A percentile compares a stretch with the other conserved stretches of the same genome.
Conservation (phyloP, 2,329 filamentous ascomycete genomes). For the Trichoderma cornu-damae region DNA sequence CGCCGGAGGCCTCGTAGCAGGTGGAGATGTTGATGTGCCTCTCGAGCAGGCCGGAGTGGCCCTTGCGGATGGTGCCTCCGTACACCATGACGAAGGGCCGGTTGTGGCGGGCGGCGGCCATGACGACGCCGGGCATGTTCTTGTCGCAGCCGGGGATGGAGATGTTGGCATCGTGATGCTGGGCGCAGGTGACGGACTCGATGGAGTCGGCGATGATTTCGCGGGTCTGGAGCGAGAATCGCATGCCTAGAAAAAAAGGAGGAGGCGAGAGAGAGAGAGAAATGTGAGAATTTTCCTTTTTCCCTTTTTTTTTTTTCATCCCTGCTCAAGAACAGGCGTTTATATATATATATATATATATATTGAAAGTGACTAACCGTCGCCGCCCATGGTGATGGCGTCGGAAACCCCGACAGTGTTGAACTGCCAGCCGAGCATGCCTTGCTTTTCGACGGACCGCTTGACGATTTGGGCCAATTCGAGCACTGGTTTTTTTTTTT, state of each 20-base stretch:
- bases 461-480: slow-evolving; percentile 88
- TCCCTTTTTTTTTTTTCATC: too few relatives aligned
- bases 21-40: slow-evolving; percentile 82
- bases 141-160: slow-evolving; percentile 93
- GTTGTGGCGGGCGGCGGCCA: slow-evolving; percentile 88
- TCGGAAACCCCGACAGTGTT: slow-evolving; percentile 87
- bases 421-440: slow-evolving; percentile 92
- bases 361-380: slow-evolving; percentile 50
- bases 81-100: slow-evolving; percentile 94
- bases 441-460: slow-evolving; percentile 69
- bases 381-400: slow-evolving; percentile 91
- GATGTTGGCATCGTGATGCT: slow-evolving; percentile 90
- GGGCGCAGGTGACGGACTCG: slow-evolving; percentile 86
- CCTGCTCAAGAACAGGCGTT: too few relatives aligned
- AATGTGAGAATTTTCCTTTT: neutral
- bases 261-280: too few relatives aligned
- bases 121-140: slow-evolving; percentile 92
- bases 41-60: slow-evolving; percentile 71
- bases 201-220: slow-evolving; percentile 94
- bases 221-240: slow-evolving; percentile 83
- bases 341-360: too few relatives aligned
- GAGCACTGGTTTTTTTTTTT: slow-evolving; percentile 54
- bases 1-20: slow-evolving; percentile 83
- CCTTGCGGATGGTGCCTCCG: slow-evolving; percentile 83
- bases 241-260: slow-evolving; percentile 62